Conservation (phyloP, 768 basidiomycete genomes). For the Hemileccinum rubropunctum region DNA sequence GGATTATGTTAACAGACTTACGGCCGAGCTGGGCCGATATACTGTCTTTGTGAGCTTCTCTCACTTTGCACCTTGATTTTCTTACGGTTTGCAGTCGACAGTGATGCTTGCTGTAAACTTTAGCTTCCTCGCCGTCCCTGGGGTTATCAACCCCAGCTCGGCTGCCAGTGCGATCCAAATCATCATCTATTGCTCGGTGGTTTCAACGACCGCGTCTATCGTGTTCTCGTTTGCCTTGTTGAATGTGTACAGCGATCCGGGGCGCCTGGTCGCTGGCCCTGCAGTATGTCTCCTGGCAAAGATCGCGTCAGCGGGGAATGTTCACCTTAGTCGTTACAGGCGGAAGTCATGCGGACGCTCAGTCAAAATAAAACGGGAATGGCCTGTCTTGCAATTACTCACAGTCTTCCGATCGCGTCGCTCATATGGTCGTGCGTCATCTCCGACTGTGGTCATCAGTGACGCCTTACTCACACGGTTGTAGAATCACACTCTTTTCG, state of each 20-base stretch:
- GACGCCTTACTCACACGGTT: background rate
- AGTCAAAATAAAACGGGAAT: slow-evolving; percentile 3
- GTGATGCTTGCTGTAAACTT: slow-evolving; percentile 18
- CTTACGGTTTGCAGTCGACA: slow-evolving; percentile 8
- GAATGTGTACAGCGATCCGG: slow-evolving; percentile 11
- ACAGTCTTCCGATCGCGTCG: slow-evolving; percentile 12
- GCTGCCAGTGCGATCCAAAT: background rate
- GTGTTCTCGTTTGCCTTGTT: slow-evolving; percentile 9
- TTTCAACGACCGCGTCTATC: slow-evolving; percentile 10
- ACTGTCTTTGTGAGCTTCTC: slow-evolving; percentile 9
- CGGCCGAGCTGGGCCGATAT: slow-evolving; percentile 6
- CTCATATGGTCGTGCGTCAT: slow-evolving; percentile 17
- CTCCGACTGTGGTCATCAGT: background rate
- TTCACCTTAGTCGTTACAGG: background rate
- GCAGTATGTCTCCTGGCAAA: slow-evolving; percentile 4
- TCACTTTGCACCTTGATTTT: background rate
- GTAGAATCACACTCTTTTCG: slow-evolving; percentile 10
- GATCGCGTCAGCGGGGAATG: too few species aligned
- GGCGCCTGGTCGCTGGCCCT: background rate
- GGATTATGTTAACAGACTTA: slow-evolving; percentile 8
- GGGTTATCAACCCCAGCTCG: background rate
- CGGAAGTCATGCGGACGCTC: slow-evolving; percentile 1
- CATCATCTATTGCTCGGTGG: slow-evolving; percentile 13
- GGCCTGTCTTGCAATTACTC: slow-evolving; percentile 10
- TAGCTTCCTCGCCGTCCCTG: slow-evolving; percentile 14